phyloP scores from a whole-genome alignment of 2,329 filamentous ascomycete genomes.

The Ophiocordyceps camponoti-rufipedis region DNA sequence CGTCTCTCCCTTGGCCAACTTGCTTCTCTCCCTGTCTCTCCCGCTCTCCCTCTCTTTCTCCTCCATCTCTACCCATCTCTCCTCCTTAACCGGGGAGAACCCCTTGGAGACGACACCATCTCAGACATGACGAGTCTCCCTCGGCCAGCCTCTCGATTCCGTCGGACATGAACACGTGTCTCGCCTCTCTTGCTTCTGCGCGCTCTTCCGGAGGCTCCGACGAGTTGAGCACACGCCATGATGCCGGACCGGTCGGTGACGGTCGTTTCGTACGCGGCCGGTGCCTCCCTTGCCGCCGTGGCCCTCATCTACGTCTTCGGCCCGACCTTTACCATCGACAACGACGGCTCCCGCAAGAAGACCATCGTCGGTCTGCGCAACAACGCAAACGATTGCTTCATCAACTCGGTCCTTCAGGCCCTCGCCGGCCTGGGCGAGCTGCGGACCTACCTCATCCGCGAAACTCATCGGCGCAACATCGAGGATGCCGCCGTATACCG shows the following conservation, averaged over 20 bases:
- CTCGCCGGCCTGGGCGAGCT: slow-evolving; percentile 80
- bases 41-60: background rate
- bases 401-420: slow-evolving; percentile 90
- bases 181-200: background rate
- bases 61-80: no score
- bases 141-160: background rate
- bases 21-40: background rate
- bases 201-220: background rate
- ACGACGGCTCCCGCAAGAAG: slow-evolving; percentile 61
- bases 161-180: background rate
- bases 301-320: slow-evolving; percentile 95
- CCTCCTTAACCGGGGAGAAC: background rate
- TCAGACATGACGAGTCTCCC: background rate
- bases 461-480: slow-evolving; percentile 67
- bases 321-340: slow-evolving; percentile 90
- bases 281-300: slow-evolving; percentile 84
- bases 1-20: background rate
- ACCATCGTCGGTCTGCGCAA: slow-evolving; percentile 80
- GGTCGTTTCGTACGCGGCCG: slow-evolving; percentile 75
- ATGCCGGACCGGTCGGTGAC: slow-evolving; percentile 20
- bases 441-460: slow-evolving; percentile 78
- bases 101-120: background rate
- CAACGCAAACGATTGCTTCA: slow-evolving; percentile 88
- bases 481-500: slow-evolving; percentile 64
- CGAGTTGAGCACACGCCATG: slow-evolving; percentile 2